Evolutionary conservation across 106 monocot species (phyloP), one percentile per base, ranked within the genome.

Genomic region (Dendrobium chrysotoxum): DNA sequence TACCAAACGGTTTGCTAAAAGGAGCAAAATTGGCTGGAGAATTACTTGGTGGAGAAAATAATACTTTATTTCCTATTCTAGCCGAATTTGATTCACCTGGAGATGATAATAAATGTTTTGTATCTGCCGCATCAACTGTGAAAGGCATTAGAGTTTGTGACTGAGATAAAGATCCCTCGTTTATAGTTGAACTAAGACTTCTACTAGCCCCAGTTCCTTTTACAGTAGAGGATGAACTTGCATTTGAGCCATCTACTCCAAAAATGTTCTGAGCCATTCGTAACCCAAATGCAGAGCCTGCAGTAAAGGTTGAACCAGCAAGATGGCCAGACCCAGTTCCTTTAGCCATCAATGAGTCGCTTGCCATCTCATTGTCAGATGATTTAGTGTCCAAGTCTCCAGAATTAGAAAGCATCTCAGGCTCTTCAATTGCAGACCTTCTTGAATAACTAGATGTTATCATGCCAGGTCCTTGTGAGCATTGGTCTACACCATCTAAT

Each of bases 51-150:
- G 53, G 39, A 61, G 46, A 50, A 81, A 83, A 41, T 25, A 67
- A 10, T 83, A 66, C 12, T 28, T 61, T 81, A 58, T 50, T 75
- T 66, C 45, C 53, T 12, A 61, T 8, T 12, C 85, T 77, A 76
- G 28, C 16, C 5, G 40, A 74, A 74, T 20, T 40, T 4, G 74
- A 18, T 7, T 74, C 41, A 81, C 70, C 61, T 80, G 80, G 80
- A 78, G 76, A 21, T 30, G 65, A 82, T 65, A 73, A 53, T n/a
- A 81, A 72, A 67, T 80, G 47, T 76, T 87, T 83, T 53, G 76
- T 40, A 78, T 8, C 83, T 26, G 15, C 5, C 30, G 65, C 57
- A 80, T 83, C 80, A 21, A 75, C 68, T 79, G 47, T 20, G n/a
- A 70, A 58, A 17, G 78, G 7, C 45, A 83, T 82, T 42, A 45